These are phyloP conservation scores for Penicillium oxalicum DNA, from an alignment of 2,329 filamentous ascomycete genomes.

Conservation along the genomic window DNA sequence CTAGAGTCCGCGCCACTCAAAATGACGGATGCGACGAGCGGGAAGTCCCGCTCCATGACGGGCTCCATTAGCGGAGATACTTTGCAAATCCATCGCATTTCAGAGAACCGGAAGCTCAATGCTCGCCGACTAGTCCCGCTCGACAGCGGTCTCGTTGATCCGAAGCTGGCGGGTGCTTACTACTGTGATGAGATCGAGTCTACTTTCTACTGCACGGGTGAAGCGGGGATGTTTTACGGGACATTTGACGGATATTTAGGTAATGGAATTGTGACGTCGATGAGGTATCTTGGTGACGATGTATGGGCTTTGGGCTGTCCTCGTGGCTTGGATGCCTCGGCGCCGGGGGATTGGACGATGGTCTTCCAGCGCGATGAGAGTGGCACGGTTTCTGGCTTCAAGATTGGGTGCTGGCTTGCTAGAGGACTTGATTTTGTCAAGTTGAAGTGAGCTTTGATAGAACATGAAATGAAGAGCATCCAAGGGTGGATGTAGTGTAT, in stretches of 20 bases:
- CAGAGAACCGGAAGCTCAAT: constrained; percentile 26
- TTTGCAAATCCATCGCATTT: constrained; percentile 21
- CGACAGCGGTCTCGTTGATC: constrained; percentile 7
- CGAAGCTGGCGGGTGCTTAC: constrained; percentile 28
- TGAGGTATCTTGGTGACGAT: constrained; percentile 37
- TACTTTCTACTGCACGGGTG: constrained; percentile 31
- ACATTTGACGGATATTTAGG: constrained; percentile 41
- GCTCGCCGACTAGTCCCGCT: constrained; percentile 18
- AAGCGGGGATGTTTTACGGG: constrained; percentile 38
- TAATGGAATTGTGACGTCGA: constrained; percentile 32
- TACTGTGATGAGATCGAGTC: constrained; percentile 35
- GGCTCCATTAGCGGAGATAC: constrained; percentile 28
- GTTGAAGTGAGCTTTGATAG: not conserved
- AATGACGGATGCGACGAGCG: constrained; percentile 7
- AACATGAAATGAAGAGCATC: not conserved
- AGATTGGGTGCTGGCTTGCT: constrained; percentile 40
- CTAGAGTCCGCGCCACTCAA: constrained; percentile 23
- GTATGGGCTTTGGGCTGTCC: constrained; percentile 37
- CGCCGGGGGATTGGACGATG: constrained; percentile 43
- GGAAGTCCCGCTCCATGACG: constrained; percentile 19
- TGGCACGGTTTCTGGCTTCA: constrained; percentile 22
- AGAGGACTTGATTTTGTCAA: constrained; percentile 20
- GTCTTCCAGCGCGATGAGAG: constrained; percentile 27
- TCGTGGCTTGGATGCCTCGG: constrained; percentile 38
- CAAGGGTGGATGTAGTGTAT: too few relatives aligned